These are phyloP conservation scores for Neotropicomus parvogracilis DNA, from an alignment of 1,284 basidiomycete species.

Conservation along the genomic window DNA sequence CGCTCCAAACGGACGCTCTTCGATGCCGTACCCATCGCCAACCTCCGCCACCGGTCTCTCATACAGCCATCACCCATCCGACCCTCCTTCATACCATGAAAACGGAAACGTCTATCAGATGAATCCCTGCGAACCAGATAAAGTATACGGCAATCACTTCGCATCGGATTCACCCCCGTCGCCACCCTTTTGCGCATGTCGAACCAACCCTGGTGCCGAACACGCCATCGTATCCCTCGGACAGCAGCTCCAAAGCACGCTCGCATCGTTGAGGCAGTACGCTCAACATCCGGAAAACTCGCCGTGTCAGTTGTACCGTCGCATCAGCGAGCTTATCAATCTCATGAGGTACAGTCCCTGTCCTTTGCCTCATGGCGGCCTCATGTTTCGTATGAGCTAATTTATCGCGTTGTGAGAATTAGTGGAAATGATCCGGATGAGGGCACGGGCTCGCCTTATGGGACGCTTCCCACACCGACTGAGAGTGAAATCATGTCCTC, in stretches of 20 bases:
- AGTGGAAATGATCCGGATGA: constrained; percentile 48
- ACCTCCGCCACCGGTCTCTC: constrained; percentile 35
- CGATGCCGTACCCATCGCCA: constrained; percentile 34
- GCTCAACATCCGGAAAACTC: constrained; percentile 54
- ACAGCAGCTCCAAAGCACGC: constrained; percentile 59
- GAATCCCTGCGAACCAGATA: constrained; percentile 45
- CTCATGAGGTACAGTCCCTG: constrained; percentile 61
- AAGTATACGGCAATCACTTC: constrained; percentile 42
- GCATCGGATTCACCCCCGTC: constrained; percentile 36
- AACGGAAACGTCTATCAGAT: constrained; percentile 43
- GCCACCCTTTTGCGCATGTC: constrained; percentile 56
- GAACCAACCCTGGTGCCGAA: constrained; percentile 56
- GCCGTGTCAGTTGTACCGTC: constrained; percentile 53
- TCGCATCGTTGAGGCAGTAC: constrained; percentile 57
- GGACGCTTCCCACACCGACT: constrained; percentile 48
- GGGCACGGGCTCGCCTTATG: constrained; percentile 36
- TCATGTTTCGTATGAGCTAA: constrained; percentile 35
- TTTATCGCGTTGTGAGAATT: constrained; percentile 29
- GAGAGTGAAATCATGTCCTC: constrained; percentile 70
- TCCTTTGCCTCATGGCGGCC: constrained; percentile 25
- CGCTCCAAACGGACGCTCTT: constrained; percentile 27
- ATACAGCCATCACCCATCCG: constrained; percentile 34
- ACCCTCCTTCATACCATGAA: constrained; percentile 44
- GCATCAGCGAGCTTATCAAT: constrained; percentile 58
- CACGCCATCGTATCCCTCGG: constrained; percentile 57